Conservation (phyloP, 495 filamentous ascomycete genomes). For the Daldinia concentrica region DNA sequence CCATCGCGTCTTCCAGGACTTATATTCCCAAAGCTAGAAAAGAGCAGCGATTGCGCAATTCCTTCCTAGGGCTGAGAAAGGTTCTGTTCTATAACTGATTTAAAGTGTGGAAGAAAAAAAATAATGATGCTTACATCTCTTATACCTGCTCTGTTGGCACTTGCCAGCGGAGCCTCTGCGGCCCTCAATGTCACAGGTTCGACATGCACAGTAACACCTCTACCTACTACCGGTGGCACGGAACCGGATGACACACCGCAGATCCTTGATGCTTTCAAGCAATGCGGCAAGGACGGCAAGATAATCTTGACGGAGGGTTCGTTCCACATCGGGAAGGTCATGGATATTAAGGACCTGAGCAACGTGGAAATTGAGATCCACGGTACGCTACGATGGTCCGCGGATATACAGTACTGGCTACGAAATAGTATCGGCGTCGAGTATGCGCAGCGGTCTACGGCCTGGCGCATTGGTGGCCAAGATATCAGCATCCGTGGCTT, state of each 20-base stretch:
- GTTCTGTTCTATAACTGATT: neutral
- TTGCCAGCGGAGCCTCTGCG: slow-evolving; percentile 28
- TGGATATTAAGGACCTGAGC: slow-evolving; percentile 52
- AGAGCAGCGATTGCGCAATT: slow-evolving; percentile 16
- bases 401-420: slow-evolving; percentile 54
- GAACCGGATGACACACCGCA: slow-evolving; percentile 55
- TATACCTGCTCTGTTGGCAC: slow-evolving; percentile 24
- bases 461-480: slow-evolving; percentile 53
- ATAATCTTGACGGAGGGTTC: slow-evolving; percentile 51
- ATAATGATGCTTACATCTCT: slow-evolving; percentile 34
- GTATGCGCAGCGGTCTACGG: slow-evolving; percentile 52
- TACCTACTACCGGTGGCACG: slow-evolving; percentile 33
- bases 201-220: slow-evolving; percentile 52
- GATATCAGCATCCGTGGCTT: slow-evolving; percentile 51
- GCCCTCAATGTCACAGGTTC: slow-evolving; percentile 50
- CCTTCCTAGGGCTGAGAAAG: slow-evolving; percentile 11
- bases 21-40: slow-evolving; percentile 1
- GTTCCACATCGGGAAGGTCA: slow-evolving; percentile 57
- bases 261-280: slow-evolving; percentile 54
- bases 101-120: neutral
- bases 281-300: slow-evolving; percentile 49
- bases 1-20: slow-evolving; percentile 7
- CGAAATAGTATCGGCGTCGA: slow-evolving; percentile 48
- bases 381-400: slow-evolving; percentile 52
- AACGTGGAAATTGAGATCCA: slow-evolving; percentile 55